These are phyloP conservation scores for Elongisporangium senticosum DNA, from an alignment of 352 stramenopile species.

Conservation along the genomic window DNA sequence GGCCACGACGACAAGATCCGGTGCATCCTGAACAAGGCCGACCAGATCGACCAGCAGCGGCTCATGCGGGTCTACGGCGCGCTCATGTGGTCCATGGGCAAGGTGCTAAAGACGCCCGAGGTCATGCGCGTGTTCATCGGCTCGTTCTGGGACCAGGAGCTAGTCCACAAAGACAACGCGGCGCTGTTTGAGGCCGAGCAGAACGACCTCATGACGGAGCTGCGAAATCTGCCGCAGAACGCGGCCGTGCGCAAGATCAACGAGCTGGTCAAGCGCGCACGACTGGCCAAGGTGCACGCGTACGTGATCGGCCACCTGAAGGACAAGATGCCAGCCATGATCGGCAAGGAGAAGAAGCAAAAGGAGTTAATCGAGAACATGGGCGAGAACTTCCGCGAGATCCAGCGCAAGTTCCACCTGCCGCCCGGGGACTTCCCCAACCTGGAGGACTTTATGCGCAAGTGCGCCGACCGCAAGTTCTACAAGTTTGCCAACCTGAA, in stretches of 20 bases:
- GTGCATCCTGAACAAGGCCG: conserved; percentile 98
- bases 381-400: conserved; percentile 93
- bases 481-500: conserved; percentile 91
- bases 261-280: conserved; percentile 94
- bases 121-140: conserved; percentile 98
- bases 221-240: conserved; percentile 94
- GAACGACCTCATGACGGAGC: conserved; percentile 95
- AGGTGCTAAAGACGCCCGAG: conserved; percentile 97
- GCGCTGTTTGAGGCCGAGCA: conserved; percentile 96
- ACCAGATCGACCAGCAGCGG: conserved; percentile 97
- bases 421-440: conserved; percentile 93
- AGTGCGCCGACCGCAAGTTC: conserved; percentile 87
- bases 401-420: conserved; percentile 97
- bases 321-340: conserved; percentile 95
- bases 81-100: conserved; percentile 97
- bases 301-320: conserved; percentile 97
- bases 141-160: conserved; percentile 95
- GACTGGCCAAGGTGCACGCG: conserved; percentile 95
- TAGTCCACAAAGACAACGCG: conserved; percentile 85
- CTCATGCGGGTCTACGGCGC: conserved; percentile 97
- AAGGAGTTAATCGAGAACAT: conserved; percentile 93
- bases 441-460: conserved; percentile 82
- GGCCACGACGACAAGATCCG: conserved; percentile 98
- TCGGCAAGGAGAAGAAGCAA: conserved; percentile 98
- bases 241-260: conserved; percentile 92